Percentiles rank a stretch among this genome's conserved stretches.
Conservation (phyloP, 331 rosid species). For the Pyrus hybrid region DNA sequence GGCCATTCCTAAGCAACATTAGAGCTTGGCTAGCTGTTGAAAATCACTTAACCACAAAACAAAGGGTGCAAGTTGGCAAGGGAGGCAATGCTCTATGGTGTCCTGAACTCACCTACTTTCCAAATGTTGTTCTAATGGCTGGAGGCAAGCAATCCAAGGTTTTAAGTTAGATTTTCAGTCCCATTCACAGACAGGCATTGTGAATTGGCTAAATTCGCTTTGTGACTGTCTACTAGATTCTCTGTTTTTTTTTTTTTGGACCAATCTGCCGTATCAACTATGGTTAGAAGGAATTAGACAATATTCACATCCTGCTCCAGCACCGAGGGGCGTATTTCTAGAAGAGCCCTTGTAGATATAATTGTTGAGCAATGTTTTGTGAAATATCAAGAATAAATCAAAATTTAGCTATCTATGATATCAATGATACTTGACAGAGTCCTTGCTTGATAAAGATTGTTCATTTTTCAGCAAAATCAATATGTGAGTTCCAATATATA, state of each 20-base stretch:
- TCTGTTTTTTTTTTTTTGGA: not conserved
- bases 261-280: not conserved
- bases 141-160: not conserved
- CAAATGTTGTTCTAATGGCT: not conserved
- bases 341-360: not conserved
- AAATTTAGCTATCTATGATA: not conserved
- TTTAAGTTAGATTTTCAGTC: not conserved
- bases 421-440: not conserved
- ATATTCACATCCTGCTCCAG: not conserved
- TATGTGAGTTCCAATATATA: not conserved
- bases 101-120: not conserved
- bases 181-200: not conserved
- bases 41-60: not conserved
- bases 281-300: not conserved
- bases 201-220: not conserved
- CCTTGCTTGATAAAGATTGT: not conserved
- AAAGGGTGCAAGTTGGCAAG: not conserved
- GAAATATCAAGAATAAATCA: not conserved
- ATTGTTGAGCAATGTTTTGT: not conserved
- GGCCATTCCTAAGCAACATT: not conserved
- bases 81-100: not conserved
- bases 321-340: not conserved
- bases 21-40: not conserved
- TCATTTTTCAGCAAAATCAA: not conserved
- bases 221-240: not conserved